These are phyloP conservation scores for Picochlorum sp. DNA, from an alignment of 139 green algal species.

Conservation along the genomic window DNA sequence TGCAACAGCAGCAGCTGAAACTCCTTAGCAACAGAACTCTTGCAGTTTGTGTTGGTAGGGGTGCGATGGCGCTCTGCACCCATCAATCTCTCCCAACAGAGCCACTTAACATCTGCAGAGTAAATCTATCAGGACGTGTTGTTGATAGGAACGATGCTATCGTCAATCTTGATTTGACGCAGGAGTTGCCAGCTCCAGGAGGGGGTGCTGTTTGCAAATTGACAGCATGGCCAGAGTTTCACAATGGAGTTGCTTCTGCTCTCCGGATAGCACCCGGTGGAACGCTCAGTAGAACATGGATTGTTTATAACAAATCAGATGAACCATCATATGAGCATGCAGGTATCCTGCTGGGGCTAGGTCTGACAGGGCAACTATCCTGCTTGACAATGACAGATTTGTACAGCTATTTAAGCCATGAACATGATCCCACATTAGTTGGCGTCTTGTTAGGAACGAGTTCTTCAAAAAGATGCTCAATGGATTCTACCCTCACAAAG, in stretches of 20 bases:
- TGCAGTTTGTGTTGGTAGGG: slow-evolving; percentile 14
- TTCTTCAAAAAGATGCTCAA: slow-evolving; percentile 40
- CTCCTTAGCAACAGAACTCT: neutral
- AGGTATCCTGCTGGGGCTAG: slow-evolving; percentile 84
- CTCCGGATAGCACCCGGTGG: slow-evolving; percentile 45
- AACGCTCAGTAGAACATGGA: slow-evolving; percentile 64
- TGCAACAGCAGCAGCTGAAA: neutral
- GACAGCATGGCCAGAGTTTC: slow-evolving; percentile 92
- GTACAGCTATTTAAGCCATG: slow-evolving; percentile 60
- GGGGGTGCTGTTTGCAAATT: slow-evolving; percentile 54
- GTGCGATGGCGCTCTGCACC: slow-evolving; percentile 29
- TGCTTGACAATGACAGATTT: slow-evolving; percentile 44
- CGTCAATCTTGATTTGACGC: slow-evolving; percentile 66
- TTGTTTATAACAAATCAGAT: slow-evolving; percentile 68
- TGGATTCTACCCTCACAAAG: slow-evolving; percentile 61
- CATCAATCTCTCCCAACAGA: slow-evolving; percentile 62
- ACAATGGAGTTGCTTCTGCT: slow-evolving; percentile 84
- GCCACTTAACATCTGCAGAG: slow-evolving; percentile 53
- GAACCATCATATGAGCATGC: slow-evolving; percentile 69
- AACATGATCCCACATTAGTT: slow-evolving; percentile 73
- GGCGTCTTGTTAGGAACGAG: slow-evolving; percentile 80
- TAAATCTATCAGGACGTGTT: slow-evolving; percentile 66
- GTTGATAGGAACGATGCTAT: slow-evolving; percentile 50
- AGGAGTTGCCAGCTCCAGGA: slow-evolving; percentile 35
- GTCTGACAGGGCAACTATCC: slow-evolving; percentile 50